These are phyloP conservation scores for Ganoderma meredithae DNA, from an alignment of 1,284 basidiomycete genomes.

Conservation along the genomic window DNA sequence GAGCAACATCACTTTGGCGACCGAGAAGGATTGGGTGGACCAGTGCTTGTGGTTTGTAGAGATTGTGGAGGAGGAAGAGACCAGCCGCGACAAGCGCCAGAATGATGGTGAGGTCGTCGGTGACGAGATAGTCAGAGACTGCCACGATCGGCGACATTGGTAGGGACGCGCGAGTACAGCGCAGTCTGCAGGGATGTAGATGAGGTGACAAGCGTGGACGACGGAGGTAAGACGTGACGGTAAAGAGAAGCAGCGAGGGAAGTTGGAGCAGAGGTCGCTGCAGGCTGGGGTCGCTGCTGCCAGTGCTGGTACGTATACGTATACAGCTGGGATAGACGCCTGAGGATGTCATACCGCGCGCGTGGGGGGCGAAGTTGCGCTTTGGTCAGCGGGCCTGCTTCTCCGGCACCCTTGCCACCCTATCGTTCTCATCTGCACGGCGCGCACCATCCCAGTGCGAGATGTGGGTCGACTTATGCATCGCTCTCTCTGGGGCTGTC, in stretches of 20 bases:
- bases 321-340: conserved; percentile 13
- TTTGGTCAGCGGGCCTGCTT: not conserved
- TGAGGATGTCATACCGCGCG: conserved; percentile 2
- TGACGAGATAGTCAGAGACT: conserved; percentile 63
- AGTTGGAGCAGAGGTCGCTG: not conserved
- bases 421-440: not conserved
- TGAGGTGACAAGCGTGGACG: not conserved
- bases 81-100: conserved; percentile 76
- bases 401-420: not conserved
- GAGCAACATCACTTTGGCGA: conserved; percentile 82
- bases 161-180: not conserved
- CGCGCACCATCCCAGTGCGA: not conserved
- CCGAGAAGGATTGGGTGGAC: conserved; percentile 86
- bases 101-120: conserved; percentile 79
- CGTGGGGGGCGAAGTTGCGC: not conserved
- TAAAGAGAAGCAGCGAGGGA: not conserved
- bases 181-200: too few species aligned
- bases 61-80: conserved; percentile 75
- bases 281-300: not conserved
- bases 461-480: not conserved
- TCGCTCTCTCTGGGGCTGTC: not conserved
- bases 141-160: conserved; percentile 42
- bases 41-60: conserved; percentile 80
- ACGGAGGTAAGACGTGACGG: not conserved
- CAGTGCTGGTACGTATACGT: not conserved